These are phyloP conservation scores for Pestalotiopsis fici DNA, from an alignment of 2,329 filamentous ascomycete genomes.

Conservation along the genomic window DNA sequence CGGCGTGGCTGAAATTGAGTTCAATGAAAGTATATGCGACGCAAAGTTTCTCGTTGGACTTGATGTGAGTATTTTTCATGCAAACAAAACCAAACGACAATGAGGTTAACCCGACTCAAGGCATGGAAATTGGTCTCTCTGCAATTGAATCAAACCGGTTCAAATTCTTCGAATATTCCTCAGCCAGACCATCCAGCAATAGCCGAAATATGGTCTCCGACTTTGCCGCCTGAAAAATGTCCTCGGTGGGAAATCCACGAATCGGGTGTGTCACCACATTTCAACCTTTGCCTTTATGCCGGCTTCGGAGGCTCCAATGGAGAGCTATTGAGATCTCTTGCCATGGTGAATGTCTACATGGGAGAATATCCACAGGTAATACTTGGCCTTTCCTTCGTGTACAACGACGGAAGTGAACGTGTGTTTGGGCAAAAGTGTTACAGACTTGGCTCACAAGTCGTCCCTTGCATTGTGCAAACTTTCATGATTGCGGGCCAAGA, in stretches of 20 bases:
- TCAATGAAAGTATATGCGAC: background rate
- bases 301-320: constrained; percentile 18
- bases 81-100: background rate
- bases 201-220: constrained; percentile 18
- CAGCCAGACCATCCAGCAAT: no score
- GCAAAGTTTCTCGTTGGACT: constrained; percentile 15
- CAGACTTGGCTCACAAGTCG: background rate
- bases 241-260: constrained; percentile 11
- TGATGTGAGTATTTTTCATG: constrained; percentile 13
- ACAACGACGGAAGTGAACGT: constrained; percentile 18
- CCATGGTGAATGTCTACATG: constrained; percentile 15
- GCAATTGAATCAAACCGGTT: constrained; percentile 9
- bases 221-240: constrained; percentile 5
- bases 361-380: constrained; percentile 16
- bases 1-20: constrained; percentile 12
- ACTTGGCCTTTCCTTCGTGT: constrained; percentile 18
- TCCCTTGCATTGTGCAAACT: constrained; percentile 11
- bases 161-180: background rate
- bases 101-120: background rate
- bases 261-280: constrained; percentile 1
- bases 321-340: constrained; percentile 9
- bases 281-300: constrained; percentile 19
- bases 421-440: constrained; percentile 16
- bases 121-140: constrained; percentile 19
- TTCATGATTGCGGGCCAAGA: constrained; percentile 17